These are phyloP conservation scores for Annulohypoxylon stygium DNA, from an alignment of 495 filamentous ascomycete species.

Conservation along the genomic window DNA sequence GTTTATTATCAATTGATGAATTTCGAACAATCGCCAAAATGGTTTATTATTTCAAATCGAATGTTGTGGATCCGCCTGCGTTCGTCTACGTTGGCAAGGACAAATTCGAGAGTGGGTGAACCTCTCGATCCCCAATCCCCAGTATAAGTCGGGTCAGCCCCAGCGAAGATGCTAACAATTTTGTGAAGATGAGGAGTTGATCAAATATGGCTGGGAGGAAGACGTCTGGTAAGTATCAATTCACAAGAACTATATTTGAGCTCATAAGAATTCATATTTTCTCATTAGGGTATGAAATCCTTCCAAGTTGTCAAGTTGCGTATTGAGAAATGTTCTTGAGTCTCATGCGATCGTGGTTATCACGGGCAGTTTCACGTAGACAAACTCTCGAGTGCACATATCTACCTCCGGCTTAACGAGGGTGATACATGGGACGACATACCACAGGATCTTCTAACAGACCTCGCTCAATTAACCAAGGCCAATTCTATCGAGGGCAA, in stretches of 20 bases:
- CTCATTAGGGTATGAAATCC: constrained; percentile 48
- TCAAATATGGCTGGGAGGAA: constrained; percentile 90
- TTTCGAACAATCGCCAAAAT: constrained; percentile 61
- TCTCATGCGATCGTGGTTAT: constrained; percentile 37
- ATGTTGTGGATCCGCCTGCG: constrained; percentile 74
- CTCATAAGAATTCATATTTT: constrained; percentile 23
- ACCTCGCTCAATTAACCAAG: constrained; percentile 96
- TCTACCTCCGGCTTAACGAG: constrained; percentile 88
- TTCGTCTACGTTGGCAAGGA: constrained; percentile 98
- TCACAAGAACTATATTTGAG: neutral
- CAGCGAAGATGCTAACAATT: constrained; percentile 46
- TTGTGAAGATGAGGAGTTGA: constrained; percentile 89
- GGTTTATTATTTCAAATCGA: constrained; percentile 97
- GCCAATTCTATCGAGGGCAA: constrained; percentile 99
- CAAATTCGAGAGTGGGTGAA: constrained; percentile 91
- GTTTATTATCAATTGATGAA: neutral
- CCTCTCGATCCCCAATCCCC: constrained; percentile 11
- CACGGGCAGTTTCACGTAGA: constrained; percentile 88
- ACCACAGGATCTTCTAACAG: constrained; percentile 77
- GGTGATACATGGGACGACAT: constrained; percentile 90
- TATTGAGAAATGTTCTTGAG: constrained; percentile 5
- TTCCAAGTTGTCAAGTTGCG: constrained; percentile 10
- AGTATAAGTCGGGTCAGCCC: constrained; percentile 31
- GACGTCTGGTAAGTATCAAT: constrained; percentile 83
- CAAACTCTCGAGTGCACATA: constrained; percentile 95